Evolutionary conservation across 208 protist genomes (phyloP), one percentile per base, ranked within the genome.

Genomic region (Acanthamoeba royreba): DNA sequence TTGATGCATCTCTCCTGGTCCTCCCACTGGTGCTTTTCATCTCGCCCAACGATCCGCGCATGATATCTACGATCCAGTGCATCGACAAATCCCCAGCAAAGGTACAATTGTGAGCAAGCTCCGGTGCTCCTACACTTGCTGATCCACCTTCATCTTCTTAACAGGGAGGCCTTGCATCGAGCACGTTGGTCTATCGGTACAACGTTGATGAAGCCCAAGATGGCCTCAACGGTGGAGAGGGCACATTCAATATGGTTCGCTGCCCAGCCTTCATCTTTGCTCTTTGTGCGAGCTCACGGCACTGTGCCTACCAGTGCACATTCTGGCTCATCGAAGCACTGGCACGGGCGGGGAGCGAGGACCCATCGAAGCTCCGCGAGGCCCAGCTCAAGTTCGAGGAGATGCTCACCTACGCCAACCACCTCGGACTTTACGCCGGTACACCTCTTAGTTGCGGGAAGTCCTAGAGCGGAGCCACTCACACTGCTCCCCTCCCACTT

Each of bases 381-480:
- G 95, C 94, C 3, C 83, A 93, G 49, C 45, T 97, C 88, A 96
- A 96, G 47, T 96, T 97, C 91, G 96, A 97, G 69, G 95, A 97
- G 77, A 97, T 97, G 94, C 42, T 97, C 0, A 96, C 95, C n/a
- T 97, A 97, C 83, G 92, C 94, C 11, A 97, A 97, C 74, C 96
- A 97, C 35, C 69, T 97, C 2, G 94, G 92, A 25, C 72, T 97
- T 31, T 97, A 95, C 74, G 86, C 94, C 46, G 95, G 95, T 47
- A 58, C 49, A 22, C n/a, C n/a, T n/a, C n/a, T n/a, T n/a, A n/a
- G n/a, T n/a, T n/a, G n/a, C n/a, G n/a, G 85, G 94, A 33, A 92
- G 94, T 35, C 86, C 55, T 31, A 22, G 45, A 0, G 42, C 66
- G 17, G 17, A 33, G 28, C n/a, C 66, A 79, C 66, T 63, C 69